phyloP scores from a whole-genome alignment of 176 grass and related monocot species.

The Aegilops bicornis region DNA sequence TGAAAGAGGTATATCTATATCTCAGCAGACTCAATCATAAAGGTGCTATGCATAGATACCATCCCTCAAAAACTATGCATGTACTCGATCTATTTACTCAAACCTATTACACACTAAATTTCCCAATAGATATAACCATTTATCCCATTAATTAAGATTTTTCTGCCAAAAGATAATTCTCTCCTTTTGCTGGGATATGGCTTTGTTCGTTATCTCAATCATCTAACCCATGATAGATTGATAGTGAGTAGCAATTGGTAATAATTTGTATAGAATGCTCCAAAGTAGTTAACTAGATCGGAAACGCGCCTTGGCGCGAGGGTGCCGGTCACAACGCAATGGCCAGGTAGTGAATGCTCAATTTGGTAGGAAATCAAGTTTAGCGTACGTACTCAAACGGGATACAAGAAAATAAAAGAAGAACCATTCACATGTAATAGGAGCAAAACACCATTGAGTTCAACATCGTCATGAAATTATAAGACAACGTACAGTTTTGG shows the following conservation, averaged over 20 bases:
- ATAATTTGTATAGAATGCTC: background rate
- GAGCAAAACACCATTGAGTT: too few species aligned
- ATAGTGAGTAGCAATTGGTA: background rate
- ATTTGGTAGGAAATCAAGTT: too few species aligned
- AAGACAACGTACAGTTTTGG: too few species aligned
- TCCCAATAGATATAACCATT: background rate
- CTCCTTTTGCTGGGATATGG: background rate
- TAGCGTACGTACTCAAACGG: too few species aligned
- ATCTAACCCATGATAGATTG: background rate
- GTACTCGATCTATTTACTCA: constrained; percentile 44
- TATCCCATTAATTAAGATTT: background rate
- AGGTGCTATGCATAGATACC: constrained; percentile 20
- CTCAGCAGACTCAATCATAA: background rate
- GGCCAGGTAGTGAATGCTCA: too few species aligned
- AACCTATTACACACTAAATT: constrained; percentile 17
- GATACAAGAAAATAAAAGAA: too few species aligned
- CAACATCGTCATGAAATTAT: too few species aligned
- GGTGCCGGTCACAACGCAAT: too few species aligned
- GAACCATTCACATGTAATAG: too few species aligned
- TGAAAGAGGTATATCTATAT: constrained; percentile 68
- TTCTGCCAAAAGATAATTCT: constrained; percentile 14
- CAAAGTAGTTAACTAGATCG: too few species aligned
- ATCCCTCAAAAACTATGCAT: constrained; percentile 3
- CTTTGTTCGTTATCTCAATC: background rate
- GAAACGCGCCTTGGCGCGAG: too few species aligned